These are phyloP conservation scores for Fraxinus latifolia DNA, from an alignment of 305 asterid genomes.

Conservation along the genomic window DNA sequence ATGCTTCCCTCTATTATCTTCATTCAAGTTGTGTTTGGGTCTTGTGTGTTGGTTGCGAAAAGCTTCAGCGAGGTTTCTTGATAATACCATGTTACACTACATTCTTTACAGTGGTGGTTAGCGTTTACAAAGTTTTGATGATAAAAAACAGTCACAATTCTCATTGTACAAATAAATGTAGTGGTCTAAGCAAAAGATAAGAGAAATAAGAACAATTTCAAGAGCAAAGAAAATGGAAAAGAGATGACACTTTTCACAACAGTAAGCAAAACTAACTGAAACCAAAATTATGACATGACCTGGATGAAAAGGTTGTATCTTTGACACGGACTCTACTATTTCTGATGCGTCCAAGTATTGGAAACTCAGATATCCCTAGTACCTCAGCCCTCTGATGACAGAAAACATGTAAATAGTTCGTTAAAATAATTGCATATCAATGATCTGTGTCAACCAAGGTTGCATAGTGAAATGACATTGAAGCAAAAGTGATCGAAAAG, in stretches of 20 bases:
- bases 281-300: slow-evolving; percentile 44
- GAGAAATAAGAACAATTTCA: slow-evolving; percentile 15
- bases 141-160: slow-evolving; percentile 6
- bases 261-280: background rate
- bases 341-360: slow-evolving; percentile 84
- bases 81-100: slow-evolving; percentile 17
- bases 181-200: slow-evolving; percentile 18
- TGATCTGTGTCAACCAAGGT: background rate
- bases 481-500: background rate
- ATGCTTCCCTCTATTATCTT: background rate
- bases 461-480: slow-evolving; percentile 14
- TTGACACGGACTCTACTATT: slow-evolving; percentile 84
- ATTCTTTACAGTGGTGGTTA: background rate
- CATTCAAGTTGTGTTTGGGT: background rate
- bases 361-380: slow-evolving; percentile 79
- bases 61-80: slow-evolving; percentile 6
- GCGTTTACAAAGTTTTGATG: slow-evolving; percentile 6
- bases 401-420: slow-evolving; percentile 10
- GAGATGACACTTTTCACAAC: background rate
- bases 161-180: slow-evolving; percentile 6
- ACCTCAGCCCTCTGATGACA: slow-evolving; percentile 80
- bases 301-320: slow-evolving; percentile 89
- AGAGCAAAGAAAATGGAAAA: background rate
- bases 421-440: slow-evolving; percentile 17
- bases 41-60: background rate